Evolutionary conservation across 164 flowering plant species (phyloP).

Genomic region (Liquidambar formosana): DNA sequence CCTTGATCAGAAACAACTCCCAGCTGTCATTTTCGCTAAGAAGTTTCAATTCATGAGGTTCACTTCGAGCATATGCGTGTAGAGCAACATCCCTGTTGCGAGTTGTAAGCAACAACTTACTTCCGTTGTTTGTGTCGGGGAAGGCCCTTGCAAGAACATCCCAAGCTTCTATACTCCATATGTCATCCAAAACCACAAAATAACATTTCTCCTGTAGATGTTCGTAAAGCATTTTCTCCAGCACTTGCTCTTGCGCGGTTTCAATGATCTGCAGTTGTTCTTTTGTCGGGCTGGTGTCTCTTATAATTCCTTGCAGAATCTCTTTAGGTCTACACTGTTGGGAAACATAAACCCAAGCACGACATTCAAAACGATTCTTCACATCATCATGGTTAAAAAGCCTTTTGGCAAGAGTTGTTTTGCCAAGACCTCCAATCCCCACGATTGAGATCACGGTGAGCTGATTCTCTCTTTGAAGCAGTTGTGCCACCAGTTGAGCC

Average conservation of each 20-base stretch:
- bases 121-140: slow-evolving; percentile 9
- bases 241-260: too few species aligned
- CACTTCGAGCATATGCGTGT: neutral
- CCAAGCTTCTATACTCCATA: slow-evolving; percentile 6
- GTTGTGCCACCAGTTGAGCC: neutral
- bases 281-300: too few species aligned
- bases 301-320: too few species aligned
- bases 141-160: neutral
- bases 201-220: neutral
- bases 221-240: neutral
- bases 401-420: neutral
- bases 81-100: slow-evolving; percentile 2
- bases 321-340: neutral
- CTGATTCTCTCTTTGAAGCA: neutral
- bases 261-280: too few species aligned
- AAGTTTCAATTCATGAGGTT: slow-evolving; percentile 2
- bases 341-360: neutral
- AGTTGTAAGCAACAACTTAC: slow-evolving; percentile 15
- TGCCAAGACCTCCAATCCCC: neutral
- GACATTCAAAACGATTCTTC: neutral
- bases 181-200: slow-evolving; percentile 15
- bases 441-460: neutral
- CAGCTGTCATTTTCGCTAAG: slow-evolving; percentile 5
- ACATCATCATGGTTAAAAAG: neutral
- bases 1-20: slow-evolving; percentile 5